Evolutionary conservation across 1,284 basidiomycete species (phyloP), one percentile per base, ranked within the genome.

Genomic region (Ustilago trichophora): DNA sequence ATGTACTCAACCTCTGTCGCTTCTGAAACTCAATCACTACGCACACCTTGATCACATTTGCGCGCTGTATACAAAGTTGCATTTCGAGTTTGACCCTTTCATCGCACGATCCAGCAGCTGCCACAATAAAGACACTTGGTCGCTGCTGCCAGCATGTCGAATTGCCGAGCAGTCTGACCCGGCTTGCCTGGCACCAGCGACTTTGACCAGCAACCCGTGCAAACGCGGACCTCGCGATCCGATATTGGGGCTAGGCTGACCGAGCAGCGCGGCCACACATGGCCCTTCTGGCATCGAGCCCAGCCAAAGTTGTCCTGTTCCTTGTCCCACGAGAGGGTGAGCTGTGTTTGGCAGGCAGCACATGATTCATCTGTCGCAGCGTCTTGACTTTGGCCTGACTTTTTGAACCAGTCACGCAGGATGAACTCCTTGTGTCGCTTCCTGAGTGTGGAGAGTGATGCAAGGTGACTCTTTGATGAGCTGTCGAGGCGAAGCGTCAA

Each of bases 251-350:
- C 56, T 13, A 70, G 38, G 16, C 41, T 65, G 19, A 70, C 50
- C 43, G 56, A 59, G 43, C 67, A 70, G n/a, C 60, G 62, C n/a
- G 60, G 67, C 67, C 67, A 70, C 2, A 70, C 43, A 24, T 70
- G 67, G 3, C 62, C 57, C 6, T 25, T 57, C 9, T 51, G 41
- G 33, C 67, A 70, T 19, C 40, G 48, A 22, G 62, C 50, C 60
- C 57, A 65, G 3, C 55, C 59, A 25, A 69, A 53, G 24, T 42
- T 25, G 24, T 36, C 33, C 31, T 31, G 24, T 3, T 29, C 19
- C 0, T 44, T 32, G 21, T 62, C 46, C 40, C 42, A 38, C 8
- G 47, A 43, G 7, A 62, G 38, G 6, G 45, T 40, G 12, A 70
- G 52, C 34, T 19, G 44, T 8, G 60, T 31, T n/a, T 42, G 10